Conservation (phyloP, 805 yeast genomes). For the Barnettozyma sp. region DNA sequence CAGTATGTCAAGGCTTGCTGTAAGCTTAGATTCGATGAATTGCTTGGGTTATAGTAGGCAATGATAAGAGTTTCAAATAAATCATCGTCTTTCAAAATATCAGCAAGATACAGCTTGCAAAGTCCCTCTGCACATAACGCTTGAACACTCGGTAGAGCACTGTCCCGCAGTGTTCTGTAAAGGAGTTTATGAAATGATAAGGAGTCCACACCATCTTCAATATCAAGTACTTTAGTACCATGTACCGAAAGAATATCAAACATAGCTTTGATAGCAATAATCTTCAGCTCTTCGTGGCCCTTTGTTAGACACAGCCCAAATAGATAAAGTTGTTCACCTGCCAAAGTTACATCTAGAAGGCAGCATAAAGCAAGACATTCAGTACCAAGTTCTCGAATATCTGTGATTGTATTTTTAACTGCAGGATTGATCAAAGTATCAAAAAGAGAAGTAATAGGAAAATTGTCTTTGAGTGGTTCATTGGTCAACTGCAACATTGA, state of each 20-base stretch:
- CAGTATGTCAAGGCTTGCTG: constrained; percentile 81
- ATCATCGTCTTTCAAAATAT: constrained; percentile 62
- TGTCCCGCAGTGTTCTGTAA: constrained; percentile 54
- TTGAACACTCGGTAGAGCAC: constrained; percentile 58
- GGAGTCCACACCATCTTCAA: constrained; percentile 55
- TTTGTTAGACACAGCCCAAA: constrained; percentile 65
- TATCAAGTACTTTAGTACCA: constrained; percentile 62
- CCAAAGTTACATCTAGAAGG: constrained; percentile 57
- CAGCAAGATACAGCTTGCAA: constrained; percentile 75
- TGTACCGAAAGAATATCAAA: constrained; percentile 74
- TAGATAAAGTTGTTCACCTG: constrained; percentile 55
- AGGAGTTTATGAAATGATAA: constrained; percentile 62
- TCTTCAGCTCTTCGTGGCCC: constrained; percentile 56
- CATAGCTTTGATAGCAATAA: constrained; percentile 59
- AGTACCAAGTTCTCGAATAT: constrained; percentile 58
- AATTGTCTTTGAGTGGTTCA: constrained; percentile 57
- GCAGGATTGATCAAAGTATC: constrained; percentile 79
- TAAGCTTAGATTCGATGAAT: constrained; percentile 54
- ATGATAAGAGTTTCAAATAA: constrained; percentile 64
- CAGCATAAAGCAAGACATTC: constrained; percentile 77
- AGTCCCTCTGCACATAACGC: constrained; percentile 81
- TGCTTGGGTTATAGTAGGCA: constrained; percentile 68
- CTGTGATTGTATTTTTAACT: constrained; percentile 49
- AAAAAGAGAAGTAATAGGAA: constrained; percentile 59
- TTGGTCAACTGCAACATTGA: constrained; percentile 62